These are phyloP conservation scores for Cystobasidiopsis lactophilus DNA, from an alignment of 768 basidiomycete genomes.

Conservation along the genomic window DNA sequence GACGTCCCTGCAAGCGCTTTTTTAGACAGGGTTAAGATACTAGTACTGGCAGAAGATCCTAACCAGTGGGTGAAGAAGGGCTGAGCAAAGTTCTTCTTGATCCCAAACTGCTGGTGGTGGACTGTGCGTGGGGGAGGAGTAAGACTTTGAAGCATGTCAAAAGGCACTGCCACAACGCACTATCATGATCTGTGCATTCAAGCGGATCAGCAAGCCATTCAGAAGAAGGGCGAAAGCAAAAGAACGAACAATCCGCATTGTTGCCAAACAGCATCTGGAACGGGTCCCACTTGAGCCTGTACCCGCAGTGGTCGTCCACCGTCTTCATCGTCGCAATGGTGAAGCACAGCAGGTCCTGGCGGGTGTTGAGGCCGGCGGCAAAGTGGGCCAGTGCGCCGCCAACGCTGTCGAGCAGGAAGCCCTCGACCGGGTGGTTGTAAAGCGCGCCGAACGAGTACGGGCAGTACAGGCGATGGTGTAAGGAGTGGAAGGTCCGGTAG, in stretches of 20 bases:
- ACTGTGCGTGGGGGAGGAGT: too few species aligned
- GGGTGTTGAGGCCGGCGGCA: constrained; percentile 42
- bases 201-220: neutral
- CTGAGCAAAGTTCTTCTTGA: constrained; percentile 88
- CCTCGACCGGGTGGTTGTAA: constrained; percentile 94
- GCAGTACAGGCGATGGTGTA: constrained; percentile 87
- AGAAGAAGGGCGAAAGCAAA: constrained; percentile 21
- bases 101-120: constrained; percentile 36
- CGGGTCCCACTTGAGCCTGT: constrained; percentile 72
- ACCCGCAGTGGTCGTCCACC: constrained; percentile 20
- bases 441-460: constrained; percentile 91
- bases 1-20: constrained; percentile 1
- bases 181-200: neutral
- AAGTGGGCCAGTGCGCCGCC: constrained; percentile 59
- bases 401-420: constrained; percentile 64
- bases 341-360: constrained; percentile 72
- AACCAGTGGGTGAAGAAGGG: constrained; percentile 74
- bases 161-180: neutral
- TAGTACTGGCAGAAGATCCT: neutral
- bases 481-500: constrained; percentile 75
- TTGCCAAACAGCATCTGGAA: constrained; percentile 64
- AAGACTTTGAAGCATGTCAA: neutral
- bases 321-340: constrained; percentile 55
- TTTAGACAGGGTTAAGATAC: neutral
- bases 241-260: constrained; percentile 46